Conservation (phyloP, 495 filamentous ascomycete genomes). For the Corynascus novoguineensis region DNA sequence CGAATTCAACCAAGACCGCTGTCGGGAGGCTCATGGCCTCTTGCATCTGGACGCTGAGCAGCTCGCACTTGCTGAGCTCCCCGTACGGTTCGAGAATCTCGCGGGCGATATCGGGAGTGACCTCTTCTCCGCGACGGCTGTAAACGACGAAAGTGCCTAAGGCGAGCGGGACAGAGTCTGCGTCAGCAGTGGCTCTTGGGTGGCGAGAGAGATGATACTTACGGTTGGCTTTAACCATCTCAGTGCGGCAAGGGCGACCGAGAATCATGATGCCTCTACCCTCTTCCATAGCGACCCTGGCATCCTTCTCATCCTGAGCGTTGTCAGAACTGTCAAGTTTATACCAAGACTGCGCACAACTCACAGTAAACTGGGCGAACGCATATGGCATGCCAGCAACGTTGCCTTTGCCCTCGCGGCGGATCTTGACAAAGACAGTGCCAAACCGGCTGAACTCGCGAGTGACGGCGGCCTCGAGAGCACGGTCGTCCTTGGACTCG, state of each 20-base stretch:
- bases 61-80: constrained; percentile 30
- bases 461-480: constrained; percentile 50
- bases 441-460: constrained; percentile 49
- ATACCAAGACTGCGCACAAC: constrained; percentile 15
- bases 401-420: constrained; percentile 58
- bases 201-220: constrained; percentile 24
- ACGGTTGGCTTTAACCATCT: constrained; percentile 54
- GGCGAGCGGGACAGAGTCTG: not conserved
- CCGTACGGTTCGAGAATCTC: constrained; percentile 40
- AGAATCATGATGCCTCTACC: constrained; percentile 46
- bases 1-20: constrained; percentile 49
- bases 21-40: constrained; percentile 32
- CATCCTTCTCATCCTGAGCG: constrained; percentile 38
- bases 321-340: constrained; percentile 12
- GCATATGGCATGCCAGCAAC: constrained; percentile 54
- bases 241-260: constrained; percentile 54
- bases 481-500: constrained; percentile 42
- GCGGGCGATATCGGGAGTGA: constrained; percentile 41
- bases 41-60: constrained; percentile 22
- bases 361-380: constrained; percentile 57
- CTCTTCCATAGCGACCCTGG: constrained; percentile 41
- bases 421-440: constrained; percentile 57
- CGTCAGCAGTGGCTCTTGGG: constrained; percentile 14
- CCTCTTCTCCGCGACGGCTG: constrained; percentile 31
- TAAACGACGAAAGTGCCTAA: constrained; percentile 50